Evolutionary conservation across 1,284 basidiomycete genomes (phyloP).

Genomic region (Ganoderma meredithae): DNA sequence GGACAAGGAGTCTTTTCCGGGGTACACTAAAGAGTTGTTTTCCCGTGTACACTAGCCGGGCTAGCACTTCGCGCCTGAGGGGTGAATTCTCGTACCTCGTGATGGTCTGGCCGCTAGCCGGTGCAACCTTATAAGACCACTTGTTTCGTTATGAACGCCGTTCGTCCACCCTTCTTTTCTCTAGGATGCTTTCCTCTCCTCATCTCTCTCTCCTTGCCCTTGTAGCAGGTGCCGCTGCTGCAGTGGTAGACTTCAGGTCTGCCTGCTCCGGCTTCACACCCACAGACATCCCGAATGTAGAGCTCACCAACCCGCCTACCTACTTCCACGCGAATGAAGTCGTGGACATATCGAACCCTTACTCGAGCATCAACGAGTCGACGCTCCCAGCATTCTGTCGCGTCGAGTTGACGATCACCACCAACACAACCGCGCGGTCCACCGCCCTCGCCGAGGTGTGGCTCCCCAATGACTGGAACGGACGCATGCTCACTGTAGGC

Average conservation of each 20-base stretch:
- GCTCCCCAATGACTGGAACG: constrained; percentile 42
- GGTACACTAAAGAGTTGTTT: background rate
- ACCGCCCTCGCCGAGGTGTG: constrained; percentile 40
- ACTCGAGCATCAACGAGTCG: constrained; percentile 32
- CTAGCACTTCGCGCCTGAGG: background rate
- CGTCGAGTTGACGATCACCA: constrained; percentile 33
- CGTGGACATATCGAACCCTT: constrained; percentile 35
- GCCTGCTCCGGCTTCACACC: constrained; percentile 23
- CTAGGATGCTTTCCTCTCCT: constrained; percentile 13
- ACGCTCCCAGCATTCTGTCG: constrained; percentile 35
- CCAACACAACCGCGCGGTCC: constrained; percentile 35
- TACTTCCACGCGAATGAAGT: constrained; percentile 25
- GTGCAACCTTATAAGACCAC: constrained; percentile 18
- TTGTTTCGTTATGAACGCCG: constrained; percentile 1
- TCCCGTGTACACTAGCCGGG: background rate
- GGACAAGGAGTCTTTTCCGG: background rate
- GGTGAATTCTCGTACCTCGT: background rate
- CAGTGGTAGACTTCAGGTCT: constrained; percentile 5
- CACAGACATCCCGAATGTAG: constrained; percentile 12
- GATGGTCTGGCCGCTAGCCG: background rate
- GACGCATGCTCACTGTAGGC: constrained; percentile 38
- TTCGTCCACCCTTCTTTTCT: background rate
- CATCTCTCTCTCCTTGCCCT: constrained; percentile 18
- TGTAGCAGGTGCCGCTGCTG: constrained; percentile 7
- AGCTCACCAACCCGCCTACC: constrained; percentile 22